These are phyloP conservation scores for Harringtonia aguacate DNA, from an alignment of 2,329 filamentous ascomycete genomes.

Conservation along the genomic window DNA sequence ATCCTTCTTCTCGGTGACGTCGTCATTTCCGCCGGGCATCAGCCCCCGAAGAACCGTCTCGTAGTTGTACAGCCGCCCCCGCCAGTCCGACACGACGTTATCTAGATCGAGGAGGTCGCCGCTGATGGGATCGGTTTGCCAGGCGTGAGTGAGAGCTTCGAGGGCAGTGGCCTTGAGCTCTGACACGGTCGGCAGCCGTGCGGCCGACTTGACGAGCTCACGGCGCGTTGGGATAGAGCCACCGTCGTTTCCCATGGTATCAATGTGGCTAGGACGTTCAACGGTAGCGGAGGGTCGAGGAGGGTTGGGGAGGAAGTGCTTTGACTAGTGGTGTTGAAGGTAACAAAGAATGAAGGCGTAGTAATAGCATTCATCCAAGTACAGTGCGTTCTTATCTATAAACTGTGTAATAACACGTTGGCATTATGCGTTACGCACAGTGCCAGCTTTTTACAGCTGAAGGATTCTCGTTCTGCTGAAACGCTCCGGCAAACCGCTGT, in stretches of 20 bases:
- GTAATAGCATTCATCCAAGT: too few species aligned
- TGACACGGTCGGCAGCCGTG: conserved; percentile 67
- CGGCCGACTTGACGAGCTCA: conserved; percentile 91
- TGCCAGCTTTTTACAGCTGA: too few species aligned
- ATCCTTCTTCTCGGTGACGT: neutral
- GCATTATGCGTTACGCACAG: too few species aligned
- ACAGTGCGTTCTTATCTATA: too few species aligned
- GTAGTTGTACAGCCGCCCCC: conserved; percentile 87
- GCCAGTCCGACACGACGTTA: conserved; percentile 74
- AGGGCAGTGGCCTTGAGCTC: conserved; percentile 82
- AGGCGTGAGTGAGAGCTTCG: conserved; percentile 77
- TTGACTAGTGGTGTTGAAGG: too few species aligned
- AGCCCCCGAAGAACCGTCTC: conserved; percentile 65
- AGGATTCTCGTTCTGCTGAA: too few species aligned
- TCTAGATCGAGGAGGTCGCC: conserved; percentile 57
- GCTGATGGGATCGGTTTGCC: conserved; percentile 82
- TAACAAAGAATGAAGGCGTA: too few species aligned
- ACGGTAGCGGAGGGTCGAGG: too few species aligned
- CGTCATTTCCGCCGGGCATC: conserved; percentile 19
- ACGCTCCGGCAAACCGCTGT: too few species aligned
- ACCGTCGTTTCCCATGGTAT: conserved; percentile 87
- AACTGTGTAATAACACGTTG: too few species aligned
- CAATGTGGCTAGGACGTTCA: neutral
- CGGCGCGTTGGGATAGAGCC: conserved; percentile 92
- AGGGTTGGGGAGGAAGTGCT: neutral